phyloP scores from a whole-genome alignment of 2,329 filamentous ascomycete genomes.

The Tolypocladium inflatum region DNA sequence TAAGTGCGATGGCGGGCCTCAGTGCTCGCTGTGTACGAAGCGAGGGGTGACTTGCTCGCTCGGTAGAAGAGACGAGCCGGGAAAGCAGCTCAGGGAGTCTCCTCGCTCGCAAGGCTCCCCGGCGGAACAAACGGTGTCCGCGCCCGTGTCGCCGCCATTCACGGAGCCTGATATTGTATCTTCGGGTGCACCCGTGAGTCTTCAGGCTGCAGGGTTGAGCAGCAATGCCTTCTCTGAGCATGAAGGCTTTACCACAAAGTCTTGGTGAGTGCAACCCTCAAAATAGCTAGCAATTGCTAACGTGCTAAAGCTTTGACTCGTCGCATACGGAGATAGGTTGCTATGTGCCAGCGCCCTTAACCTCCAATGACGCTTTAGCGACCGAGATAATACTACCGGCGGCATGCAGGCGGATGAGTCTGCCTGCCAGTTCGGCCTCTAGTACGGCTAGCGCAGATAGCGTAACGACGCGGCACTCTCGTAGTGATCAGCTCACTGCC shows the following conservation, averaged over 20 bases:
- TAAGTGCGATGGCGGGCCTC: slow-evolving; percentile 30
- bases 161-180: neutral
- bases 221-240: neutral
- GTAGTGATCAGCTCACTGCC: no score
- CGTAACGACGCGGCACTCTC: no score
- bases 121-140: neutral
- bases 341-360: no score
- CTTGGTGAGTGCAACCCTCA: neutral
- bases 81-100: neutral
- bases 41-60: slow-evolving; percentile 28
- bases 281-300: no score
- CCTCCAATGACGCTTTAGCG: no score
- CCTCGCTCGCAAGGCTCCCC: neutral
- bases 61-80: slow-evolving; percentile 9
- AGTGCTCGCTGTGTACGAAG: slow-evolving; percentile 29
- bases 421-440: no score
- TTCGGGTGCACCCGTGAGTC: neutral
- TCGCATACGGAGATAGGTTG: no score
- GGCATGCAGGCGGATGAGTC: no score
- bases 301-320: no score
- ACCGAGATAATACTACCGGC: no score
- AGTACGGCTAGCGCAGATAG: no score
- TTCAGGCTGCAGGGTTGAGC: neutral
- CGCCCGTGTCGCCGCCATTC: neutral
- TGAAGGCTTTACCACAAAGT: neutral